Conservation (phyloP, 2,329 filamentous ascomycete genomes). For the Cladosporium sp. region DNA sequence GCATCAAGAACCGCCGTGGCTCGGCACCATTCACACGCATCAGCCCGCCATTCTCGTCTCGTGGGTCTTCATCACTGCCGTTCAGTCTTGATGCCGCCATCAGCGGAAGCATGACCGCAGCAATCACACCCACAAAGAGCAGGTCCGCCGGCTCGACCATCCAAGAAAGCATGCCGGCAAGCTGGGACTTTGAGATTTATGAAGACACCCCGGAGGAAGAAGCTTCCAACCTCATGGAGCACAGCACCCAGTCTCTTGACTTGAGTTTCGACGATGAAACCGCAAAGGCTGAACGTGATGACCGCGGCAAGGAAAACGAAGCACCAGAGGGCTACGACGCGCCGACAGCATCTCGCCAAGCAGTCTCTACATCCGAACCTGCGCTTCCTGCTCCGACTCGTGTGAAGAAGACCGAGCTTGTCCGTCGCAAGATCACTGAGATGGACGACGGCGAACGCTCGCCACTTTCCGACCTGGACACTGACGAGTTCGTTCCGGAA, state of each 20-base stretch:
- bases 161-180: conserved; percentile 60
- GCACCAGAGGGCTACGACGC: conserved; percentile 61
- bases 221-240: conserved; percentile 89
- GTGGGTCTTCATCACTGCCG: conserved; percentile 55
- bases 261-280: conserved; percentile 86
- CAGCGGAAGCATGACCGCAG: conserved; percentile 69
- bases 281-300: conserved; percentile 56
- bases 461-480: conserved; percentile 40
- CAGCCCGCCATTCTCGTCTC: conserved; percentile 66
- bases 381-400: conserved; percentile 20
- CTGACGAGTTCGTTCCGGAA: conserved; percentile 39
- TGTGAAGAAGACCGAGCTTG: conserved; percentile 32
- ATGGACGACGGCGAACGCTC: conserved; percentile 41
- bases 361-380: conserved; percentile 13
- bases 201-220: conserved; percentile 90
- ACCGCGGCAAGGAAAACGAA: conserved; percentile 87
- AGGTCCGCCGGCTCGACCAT: conserved; percentile 50
- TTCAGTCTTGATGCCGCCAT: conserved; percentile 86
- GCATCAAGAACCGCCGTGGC: conserved; percentile 66
- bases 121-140: conserved; percentile 38
- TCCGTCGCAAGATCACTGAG: conserved; percentile 36
- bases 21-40: conserved; percentile 67
- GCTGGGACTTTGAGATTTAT: conserved; percentile 92
- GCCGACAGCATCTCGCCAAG: conserved; percentile 29
- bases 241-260: conserved; percentile 82